These are phyloP conservation scores for Jaapia argillacea DNA, from an alignment of 768 basidiomycete species.

Conservation along the genomic window DNA sequence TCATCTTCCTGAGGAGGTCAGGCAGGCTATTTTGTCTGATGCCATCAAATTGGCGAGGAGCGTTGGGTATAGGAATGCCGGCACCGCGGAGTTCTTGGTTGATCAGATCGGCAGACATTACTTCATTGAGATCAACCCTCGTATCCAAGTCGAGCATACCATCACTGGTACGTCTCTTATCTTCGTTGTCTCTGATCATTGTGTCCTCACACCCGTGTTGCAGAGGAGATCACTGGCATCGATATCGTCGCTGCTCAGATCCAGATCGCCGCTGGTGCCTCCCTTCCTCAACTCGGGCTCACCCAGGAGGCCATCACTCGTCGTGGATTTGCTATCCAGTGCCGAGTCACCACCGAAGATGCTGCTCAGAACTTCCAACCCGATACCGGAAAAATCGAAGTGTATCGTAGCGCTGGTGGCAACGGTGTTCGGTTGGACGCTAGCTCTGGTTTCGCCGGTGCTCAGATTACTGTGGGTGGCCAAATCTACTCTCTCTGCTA, in stretches of 20 bases:
- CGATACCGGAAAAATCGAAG: conserved; percentile 98
- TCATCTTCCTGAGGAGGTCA: conserved; percentile 83
- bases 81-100: conserved; percentile 97
- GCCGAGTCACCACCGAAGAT: conserved; percentile 97
- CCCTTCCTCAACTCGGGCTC: conserved; percentile 88
- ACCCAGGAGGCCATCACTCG: conserved; percentile 94
- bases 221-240: conserved; percentile 99
- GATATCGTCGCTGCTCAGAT: conserved; percentile 99
- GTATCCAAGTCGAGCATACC: conserved; percentile 99
- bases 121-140: conserved; percentile 99
- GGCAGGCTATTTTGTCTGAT: conserved; percentile 79
- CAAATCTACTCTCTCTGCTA: neutral
- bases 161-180: conserved; percentile 66
- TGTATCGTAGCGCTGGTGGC: conserved; percentile 96
- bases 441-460: conserved; percentile 95
- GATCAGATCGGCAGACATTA: conserved; percentile 95
- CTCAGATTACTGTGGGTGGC: conserved; percentile 83
- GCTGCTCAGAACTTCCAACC: conserved; percentile 90
- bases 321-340: conserved; percentile 96
- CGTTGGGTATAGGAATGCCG: conserved; percentile 93
- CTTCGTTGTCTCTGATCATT: neutral
- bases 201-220: conserved; percentile 4
- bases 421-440: conserved; percentile 97
- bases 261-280: conserved; percentile 98
- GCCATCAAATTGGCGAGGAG: conserved; percentile 92